Evolutionary conservation across 441 rosid genomes (phyloP), one percentile per base, ranked within the genome.

Genomic region (Populus hybrid): DNA sequence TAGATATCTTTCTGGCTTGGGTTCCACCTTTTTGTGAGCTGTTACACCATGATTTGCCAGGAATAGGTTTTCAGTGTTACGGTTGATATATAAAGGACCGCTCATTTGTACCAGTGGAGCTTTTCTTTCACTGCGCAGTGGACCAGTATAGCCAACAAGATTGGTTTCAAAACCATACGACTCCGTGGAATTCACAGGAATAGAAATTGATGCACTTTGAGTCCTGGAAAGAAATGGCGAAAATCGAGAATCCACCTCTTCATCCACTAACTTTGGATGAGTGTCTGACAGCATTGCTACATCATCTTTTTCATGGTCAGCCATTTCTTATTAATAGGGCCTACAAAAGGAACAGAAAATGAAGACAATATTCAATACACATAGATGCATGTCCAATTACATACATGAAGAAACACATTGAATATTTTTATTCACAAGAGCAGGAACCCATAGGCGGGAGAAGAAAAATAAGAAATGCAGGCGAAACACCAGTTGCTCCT

Each of bases 121-220:
- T 78, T 74, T 89, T 83, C 88, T 89, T 81, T 80, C 91, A 73
- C 85, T 87, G 56, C 94, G 89, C 66, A 95, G 79, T 42, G 97
- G 98, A 79, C 99, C 98, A 63, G 97, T 92, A 83, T 78, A 89
- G 61, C 94, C 92, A 14, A 80, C 87, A 71, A 88, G 86, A 78
- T 66, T 79, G 40, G 85, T 69, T 71, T 76, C 82, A 79, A 26
- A 80, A 75, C 74, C 89, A 80, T 72, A 80, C 38, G 90, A 80
- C 59, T 90, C 95, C 70, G 72, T 24, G 70, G 87, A 73, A 77
- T 81, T 80, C 79, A 78, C 45, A 29, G 97, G 88, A 77, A 86
- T 86, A 68, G 95, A 84, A 73, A 92, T 74, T 4, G 97, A 92
- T 28, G 84, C 86, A 77, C 95, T 29, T 3, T 29, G 31, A 29